phyloP scores from a whole-genome alignment of 257 asterid genomes.

The Leptodermis oblonga region DNA sequence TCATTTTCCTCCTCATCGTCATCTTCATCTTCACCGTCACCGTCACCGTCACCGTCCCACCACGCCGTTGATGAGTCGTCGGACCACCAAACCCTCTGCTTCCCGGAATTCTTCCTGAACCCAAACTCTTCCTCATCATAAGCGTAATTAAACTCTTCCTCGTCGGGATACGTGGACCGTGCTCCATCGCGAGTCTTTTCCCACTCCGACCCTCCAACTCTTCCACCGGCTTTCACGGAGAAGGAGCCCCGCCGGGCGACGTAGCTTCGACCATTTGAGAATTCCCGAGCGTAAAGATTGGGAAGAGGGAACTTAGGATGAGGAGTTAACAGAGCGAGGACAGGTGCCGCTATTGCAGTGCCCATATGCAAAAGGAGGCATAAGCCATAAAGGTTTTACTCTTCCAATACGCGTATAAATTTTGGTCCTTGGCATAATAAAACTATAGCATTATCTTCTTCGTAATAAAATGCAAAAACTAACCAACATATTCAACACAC shows the following conservation, averaged over 20 bases:
- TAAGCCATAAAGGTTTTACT: neutral
- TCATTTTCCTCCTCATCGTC: slow-evolving; percentile 29
- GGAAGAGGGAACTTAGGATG: slow-evolving; percentile 27
- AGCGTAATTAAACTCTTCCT: slow-evolving; percentile 27
- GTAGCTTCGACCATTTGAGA: neutral
- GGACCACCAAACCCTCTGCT: slow-evolving; percentile 73
- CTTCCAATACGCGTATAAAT: neutral
- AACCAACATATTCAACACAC: too few relatives aligned
- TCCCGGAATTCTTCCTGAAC: slow-evolving; percentile 35
- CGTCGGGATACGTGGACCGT: slow-evolving; percentile 38
- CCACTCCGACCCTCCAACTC: slow-evolving; percentile 52
- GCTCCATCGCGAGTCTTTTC: slow-evolving; percentile 28
- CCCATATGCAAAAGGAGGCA: slow-evolving; percentile 14
- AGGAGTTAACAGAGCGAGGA: slow-evolving; percentile 24
- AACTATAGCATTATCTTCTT: neutral
- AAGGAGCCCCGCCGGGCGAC: slow-evolving; percentile 21
- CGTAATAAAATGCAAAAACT: too few relatives aligned
- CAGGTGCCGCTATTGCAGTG: slow-evolving; percentile 29
- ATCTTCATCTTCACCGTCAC: slow-evolving; percentile 20
- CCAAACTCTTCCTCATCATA: slow-evolving; percentile 46
- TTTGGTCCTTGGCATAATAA: slow-evolving; percentile 3
- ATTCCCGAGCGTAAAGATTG: slow-evolving; percentile 10
- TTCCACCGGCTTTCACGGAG: slow-evolving; percentile 31
- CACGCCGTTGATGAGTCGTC: slow-evolving; percentile 33
- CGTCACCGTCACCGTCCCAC: slow-evolving; percentile 12